phyloP scores from a whole-genome alignment of 495 filamentous ascomycete genomes.

The Penicillium robsamsonii region DNA sequence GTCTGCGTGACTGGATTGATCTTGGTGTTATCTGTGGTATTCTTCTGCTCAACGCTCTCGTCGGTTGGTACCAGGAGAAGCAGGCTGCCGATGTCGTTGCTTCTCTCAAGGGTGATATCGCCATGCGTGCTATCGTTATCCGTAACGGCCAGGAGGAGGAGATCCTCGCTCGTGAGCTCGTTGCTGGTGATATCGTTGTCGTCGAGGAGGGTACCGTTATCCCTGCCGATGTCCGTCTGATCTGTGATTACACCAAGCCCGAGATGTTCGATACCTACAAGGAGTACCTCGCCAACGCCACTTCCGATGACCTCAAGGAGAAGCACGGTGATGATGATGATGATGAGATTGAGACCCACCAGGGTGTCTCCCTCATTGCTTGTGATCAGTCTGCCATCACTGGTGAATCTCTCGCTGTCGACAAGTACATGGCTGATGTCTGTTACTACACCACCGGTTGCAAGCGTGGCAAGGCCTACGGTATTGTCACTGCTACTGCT shows the following conservation, averaged over 20 bases:
- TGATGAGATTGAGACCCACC: conserved; percentile 56
- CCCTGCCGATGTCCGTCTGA: conserved; percentile 70
- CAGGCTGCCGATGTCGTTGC: conserved; percentile 83
- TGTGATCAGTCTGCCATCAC: conserved; percentile 75
- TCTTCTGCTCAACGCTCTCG: conserved; percentile 71
- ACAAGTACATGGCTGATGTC: conserved; percentile 73
- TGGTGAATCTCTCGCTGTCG: conserved; percentile 73
- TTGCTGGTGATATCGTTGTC: conserved; percentile 78
- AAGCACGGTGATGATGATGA: conserved; percentile 59
- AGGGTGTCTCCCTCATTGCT: conserved; percentile 63
- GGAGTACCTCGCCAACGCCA: conserved; percentile 57
- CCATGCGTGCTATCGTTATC: conserved; percentile 70
- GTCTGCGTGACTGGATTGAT: conserved; percentile 81
- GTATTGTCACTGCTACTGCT: conserved; percentile 60
- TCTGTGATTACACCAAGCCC: conserved; percentile 71
- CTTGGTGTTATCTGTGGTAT: conserved; percentile 85
- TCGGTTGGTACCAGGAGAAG: conserved; percentile 88
- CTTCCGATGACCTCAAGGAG: conserved; percentile 61
- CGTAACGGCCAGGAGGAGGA: conserved; percentile 69
- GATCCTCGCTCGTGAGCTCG: conserved; percentile 75
- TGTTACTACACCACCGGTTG: conserved; percentile 76
- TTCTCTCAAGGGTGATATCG: conserved; percentile 78
- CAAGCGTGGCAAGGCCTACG: conserved; percentile 75
- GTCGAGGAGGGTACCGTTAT: conserved; percentile 75
- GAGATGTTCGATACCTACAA: conserved; percentile 71